Evolutionary conservation across 805 yeast genomes (phyloP).

Genomic region (Candida corydali): DNA sequence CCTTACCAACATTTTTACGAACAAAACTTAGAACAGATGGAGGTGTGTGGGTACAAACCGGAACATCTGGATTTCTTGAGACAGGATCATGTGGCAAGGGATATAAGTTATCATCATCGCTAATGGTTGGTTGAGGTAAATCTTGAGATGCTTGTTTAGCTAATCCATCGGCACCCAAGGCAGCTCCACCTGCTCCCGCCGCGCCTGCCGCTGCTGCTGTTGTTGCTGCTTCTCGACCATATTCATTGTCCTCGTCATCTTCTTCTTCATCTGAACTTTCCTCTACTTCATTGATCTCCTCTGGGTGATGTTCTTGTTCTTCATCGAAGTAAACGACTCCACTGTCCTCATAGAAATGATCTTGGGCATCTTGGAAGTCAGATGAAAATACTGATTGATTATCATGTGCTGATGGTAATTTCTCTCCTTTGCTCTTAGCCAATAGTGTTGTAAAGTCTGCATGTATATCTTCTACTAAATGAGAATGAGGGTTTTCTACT

Average conservation of each 20-base stretch:
- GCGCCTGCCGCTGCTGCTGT: too few species aligned
- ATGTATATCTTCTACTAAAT: slow-evolving; percentile 12
- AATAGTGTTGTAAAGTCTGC: slow-evolving; percentile 19
- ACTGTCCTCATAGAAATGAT: slow-evolving; percentile 49
- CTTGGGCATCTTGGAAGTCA: slow-evolving; percentile 61
- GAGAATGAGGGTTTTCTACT: slow-evolving; percentile 8
- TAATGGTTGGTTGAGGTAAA: slow-evolving; percentile 11
- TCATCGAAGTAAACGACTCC: slow-evolving; percentile 46
- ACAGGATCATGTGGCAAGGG: slow-evolving; percentile 60
- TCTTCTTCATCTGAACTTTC: slow-evolving; percentile 15
- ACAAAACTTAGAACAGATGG: slow-evolving; percentile 78
- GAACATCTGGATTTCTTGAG: slow-evolving; percentile 55
- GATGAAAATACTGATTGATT: slow-evolving; percentile 26
- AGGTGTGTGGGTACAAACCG: slow-evolving; percentile 60
- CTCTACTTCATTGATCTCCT: slow-evolving; percentile 17
- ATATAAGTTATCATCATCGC: slow-evolving; percentile 42
- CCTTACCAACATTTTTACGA: slow-evolving; percentile 90
- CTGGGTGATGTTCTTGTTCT: slow-evolving; percentile 7
- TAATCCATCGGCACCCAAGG: too few species aligned
- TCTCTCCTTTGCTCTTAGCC: slow-evolving; percentile 11
- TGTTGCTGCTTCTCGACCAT: too few species aligned
- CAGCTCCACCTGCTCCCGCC: too few species aligned
- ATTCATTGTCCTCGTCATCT: slow-evolving; percentile 9
- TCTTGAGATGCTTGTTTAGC: slow-evolving; percentile 1
- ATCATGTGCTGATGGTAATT: slow-evolving; percentile 15